Base-by-base conservation (phyloP, 2,329 filamentous ascomycete species). In the Scedosporium boydii region DNA sequence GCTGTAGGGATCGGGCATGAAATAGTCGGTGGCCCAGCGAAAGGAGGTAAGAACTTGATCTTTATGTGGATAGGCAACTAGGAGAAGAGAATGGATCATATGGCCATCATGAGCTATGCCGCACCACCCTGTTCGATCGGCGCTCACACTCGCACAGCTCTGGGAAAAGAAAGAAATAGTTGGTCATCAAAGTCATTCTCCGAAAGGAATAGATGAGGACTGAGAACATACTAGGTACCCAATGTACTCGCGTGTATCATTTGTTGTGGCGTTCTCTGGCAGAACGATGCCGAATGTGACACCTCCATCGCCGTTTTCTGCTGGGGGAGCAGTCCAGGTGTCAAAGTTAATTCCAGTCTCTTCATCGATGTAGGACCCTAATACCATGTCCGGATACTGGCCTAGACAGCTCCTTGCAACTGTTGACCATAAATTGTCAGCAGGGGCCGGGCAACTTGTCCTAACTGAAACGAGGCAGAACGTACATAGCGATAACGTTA, bases 11-110 rank as follows among this genome's bases (percentile, higher is more conserved):
- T 77, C 77, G 0, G 87, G 87, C 64, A 78, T 75, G 27, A 78
- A 76, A 69, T 88, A 89, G 58, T 84, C 85, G 3, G 77, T 78
- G 3, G 82, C 78, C 67, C 80, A 85, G 61, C 81, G 78, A 71
- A 87, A 82, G 1, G 82, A 82, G 0, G 84, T 86, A 29, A 82
- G 73, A 59, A 87, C 75, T 42, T 82, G 70, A 16, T 77, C 75
- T 21, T 79, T 76, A 65, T 81, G 76, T 3, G 83, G 79, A 77
- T 82, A 87, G 2, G 82, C 82, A 66, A 85, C 74, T 16, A 88
- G 73, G 60, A 88, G 78, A 3, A 87, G 73, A 44, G 79, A 79
- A 65, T 80, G 79, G 6, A 78, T 81, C 85, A 88, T 88, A 58
- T 76, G 74, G 4, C 80, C 79, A 16, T 38, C 26, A 61, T 87